Conservation (phyloP, 805 yeast genomes). For the Wickerhamomyces chambardii region DNA sequence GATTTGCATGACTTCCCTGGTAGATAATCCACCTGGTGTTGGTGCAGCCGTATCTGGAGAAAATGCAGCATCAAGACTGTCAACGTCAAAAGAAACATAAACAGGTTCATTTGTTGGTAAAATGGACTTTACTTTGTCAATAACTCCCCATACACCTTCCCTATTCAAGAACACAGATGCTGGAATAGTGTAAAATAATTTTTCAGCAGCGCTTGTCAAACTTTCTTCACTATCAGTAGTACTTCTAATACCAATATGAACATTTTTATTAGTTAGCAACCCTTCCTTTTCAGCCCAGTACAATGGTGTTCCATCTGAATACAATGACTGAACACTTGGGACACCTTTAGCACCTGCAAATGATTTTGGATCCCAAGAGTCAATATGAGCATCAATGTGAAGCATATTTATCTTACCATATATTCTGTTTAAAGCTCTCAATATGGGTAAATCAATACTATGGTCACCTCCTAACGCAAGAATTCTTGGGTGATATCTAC, state of each 20-base stretch:
- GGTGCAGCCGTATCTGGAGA: constrained; percentile 70
- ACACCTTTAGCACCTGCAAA: constrained; percentile 44
- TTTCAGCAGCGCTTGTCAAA: constrained; percentile 23
- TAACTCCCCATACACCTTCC: constrained; percentile 26
- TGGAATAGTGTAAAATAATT: constrained; percentile 35
- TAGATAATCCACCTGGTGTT: constrained; percentile 59
- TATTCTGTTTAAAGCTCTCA: constrained; percentile 41
- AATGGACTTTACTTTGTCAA: constrained; percentile 20
- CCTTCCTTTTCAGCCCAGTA: constrained; percentile 63
- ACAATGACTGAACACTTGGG: constrained; percentile 23
- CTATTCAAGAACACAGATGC: constrained; percentile 33
- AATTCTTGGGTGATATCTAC: constrained; percentile 25
- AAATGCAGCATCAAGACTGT: constrained; percentile 52
- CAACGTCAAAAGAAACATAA: constrained; percentile 40
- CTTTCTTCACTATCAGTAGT: constrained; percentile 47
- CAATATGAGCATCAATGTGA: constrained; percentile 62
- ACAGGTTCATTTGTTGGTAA: constrained; percentile 24
- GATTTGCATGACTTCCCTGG: constrained; percentile 47
- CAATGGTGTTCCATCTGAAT: constrained; percentile 52
- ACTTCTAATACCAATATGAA: constrained; percentile 56
- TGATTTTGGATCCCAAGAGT: constrained; percentile 54
- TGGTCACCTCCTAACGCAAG: constrained; percentile 58
- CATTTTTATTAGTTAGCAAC: constrained; percentile 31
- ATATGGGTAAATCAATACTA: constrained; percentile 41
- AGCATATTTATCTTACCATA: constrained; percentile 40